A percentile compares a stretch with the other conserved stretches of the same genome.
These are phyloP conservation scores for Magnusiomyces suaveolens DNA, from an alignment of 1,139 yeast species.

Conservation along the genomic window DNA sequence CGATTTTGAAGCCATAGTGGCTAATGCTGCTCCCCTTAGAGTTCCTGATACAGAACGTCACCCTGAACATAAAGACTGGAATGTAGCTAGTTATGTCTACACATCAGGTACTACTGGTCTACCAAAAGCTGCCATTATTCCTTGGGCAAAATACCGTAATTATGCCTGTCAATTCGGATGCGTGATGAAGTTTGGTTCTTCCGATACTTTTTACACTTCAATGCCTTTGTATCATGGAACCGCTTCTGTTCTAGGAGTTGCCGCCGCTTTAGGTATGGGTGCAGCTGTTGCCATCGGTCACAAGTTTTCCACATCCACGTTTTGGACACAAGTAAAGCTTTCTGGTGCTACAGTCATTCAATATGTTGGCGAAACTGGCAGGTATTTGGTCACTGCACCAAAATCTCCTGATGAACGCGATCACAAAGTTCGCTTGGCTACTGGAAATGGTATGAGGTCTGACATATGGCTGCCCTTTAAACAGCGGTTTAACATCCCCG, in stretches of 20 bases:
- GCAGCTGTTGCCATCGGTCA: slow-evolving; percentile 67
- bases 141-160: slow-evolving; percentile 72
- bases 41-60: slow-evolving; percentile 31
- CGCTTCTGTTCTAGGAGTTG: slow-evolving; percentile 76
- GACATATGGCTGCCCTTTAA: slow-evolving; percentile 86
- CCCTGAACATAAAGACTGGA: slow-evolving; percentile 24
- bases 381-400: slow-evolving; percentile 67
- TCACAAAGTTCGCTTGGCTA: slow-evolving; percentile 63
- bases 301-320: slow-evolving; percentile 74
- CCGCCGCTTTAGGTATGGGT: slow-evolving; percentile 60
- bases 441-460: slow-evolving; percentile 88
- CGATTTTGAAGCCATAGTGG: slow-evolving; percentile 34
- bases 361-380: slow-evolving; percentile 92
- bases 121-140: slow-evolving; percentile 90
- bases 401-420: slow-evolving; percentile 55
- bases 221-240: slow-evolving; percentile 97
- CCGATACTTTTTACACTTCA: slow-evolving; percentile 67
- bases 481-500: slow-evolving; percentile 60
- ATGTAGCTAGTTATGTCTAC: slow-evolving; percentile 65
- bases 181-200: slow-evolving; percentile 49
- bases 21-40: slow-evolving; percentile 37
- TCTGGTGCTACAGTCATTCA: slow-evolving; percentile 71
- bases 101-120: slow-evolving; percentile 95
- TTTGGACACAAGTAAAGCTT: slow-evolving; percentile 83
- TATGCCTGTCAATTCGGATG: slow-evolving; percentile 65